Evolutionary conservation across 2,329 filamentous ascomycete species (phyloP), one percentile per base, ranked within the genome.

Genomic region (Cladosporium sp.): DNA sequence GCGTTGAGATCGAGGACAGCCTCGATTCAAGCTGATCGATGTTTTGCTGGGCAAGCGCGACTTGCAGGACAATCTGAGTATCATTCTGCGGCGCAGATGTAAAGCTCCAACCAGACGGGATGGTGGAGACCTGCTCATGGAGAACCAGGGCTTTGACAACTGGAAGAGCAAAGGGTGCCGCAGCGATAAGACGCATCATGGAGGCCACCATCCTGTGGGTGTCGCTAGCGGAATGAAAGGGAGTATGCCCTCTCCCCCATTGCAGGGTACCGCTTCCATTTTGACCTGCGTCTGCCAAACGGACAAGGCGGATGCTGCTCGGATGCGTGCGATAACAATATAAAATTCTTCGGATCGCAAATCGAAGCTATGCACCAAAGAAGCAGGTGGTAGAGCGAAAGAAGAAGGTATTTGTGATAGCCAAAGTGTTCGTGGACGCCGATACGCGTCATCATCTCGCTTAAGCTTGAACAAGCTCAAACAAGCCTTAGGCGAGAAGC

Each of bases 1-100:
- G 88, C 0, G 85, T 86, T 0, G 88, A 89, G 33, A 90, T 80
- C 50, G 88, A 84, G 65, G 88, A 80, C 11, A 89, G 81, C 7
- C 79, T 82, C 71, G 86, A 81, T 73, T 90, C 86, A 63, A 90
- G 84, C 6, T 70, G 59, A 23, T 52, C 44, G 28, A 62, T 31
- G 8, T 57, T 57, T 11, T 57, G 53, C 53, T 57, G 53, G 21
- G 53, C 53, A 16, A 57, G 53, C 11, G 53, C 53, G 53, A 57
- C 53, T 37, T 57, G 53, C 53, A 57, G 31, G 8, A 57, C 53
- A n/a, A 57, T 37, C 11, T 37, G 53, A 21, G 53, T 37, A 21
- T 57, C 31, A 1, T 57, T 18, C n/a, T 26, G n/a, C 16, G 53
- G n/a, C 16, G 53, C 53, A 37, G 53, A 57, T 37, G 18, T 16